Base-by-base conservation (phyloP, 164 flowering plant species). In the Paratinospora sagittata region DNA sequence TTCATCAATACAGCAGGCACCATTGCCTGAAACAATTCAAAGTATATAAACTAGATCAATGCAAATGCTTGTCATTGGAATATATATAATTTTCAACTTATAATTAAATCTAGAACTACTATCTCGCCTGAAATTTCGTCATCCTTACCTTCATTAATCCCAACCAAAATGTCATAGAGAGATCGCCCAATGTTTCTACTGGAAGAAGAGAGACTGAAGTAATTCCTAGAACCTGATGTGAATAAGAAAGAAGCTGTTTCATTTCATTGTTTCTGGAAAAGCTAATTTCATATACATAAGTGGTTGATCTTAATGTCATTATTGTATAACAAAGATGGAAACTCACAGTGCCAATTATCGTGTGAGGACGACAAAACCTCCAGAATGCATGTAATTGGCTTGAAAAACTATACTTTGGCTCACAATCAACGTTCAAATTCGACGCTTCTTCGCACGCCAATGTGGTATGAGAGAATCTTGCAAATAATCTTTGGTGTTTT, bases 181-280 rank as follows among this genome's bases (percentile, higher is more conserved):
- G 14, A 60, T 84, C 83, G 21, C 71, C 19, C 3, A 77, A 8
- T 34, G 73, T 70, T 70, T 75, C 65, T 16, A 84, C 19, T 14
- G 86, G 76, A 71, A 84, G 86, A 64, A 84, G 76, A 66, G 86
- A 84, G 47, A 84, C 78, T 5, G 83, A 81, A 52, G 62, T 76
- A 58, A 83, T 79, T 57, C 82, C 82, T 39, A 79, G 26, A 16
- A 78, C 63, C 80, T 81, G 81, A 72, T 12, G 1, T n/a, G 14
- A 47, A 17, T 5, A 11, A 30, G 17, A 49, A 49, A 49, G 17
- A 49, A 49, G 16, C 7, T 0, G 12, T 2, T 17, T 57, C 39
- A 55, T 30, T 26, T 52, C 23, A 3, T 36, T 37, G 14, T 19
- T 60, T 57, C n/a, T 52, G 34, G 7, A 65, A 26, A 21, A 24